Evolutionary conservation across 2,329 filamentous ascomycete genomes (phyloP).

Genomic region (Ophiostoma australiae): DNA sequence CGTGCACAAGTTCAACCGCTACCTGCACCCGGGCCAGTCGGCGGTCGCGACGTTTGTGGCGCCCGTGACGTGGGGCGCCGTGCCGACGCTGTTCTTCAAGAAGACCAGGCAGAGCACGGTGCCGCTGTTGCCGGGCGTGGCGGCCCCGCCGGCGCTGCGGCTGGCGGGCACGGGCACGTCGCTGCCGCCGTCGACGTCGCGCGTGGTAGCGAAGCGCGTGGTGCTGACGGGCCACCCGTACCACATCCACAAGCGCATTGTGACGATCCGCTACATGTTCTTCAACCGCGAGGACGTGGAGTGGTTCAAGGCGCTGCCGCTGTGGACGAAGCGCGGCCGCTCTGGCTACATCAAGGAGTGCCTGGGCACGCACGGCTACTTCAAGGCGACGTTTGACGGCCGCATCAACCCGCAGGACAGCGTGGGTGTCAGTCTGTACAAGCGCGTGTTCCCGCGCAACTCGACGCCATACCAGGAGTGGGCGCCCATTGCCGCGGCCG

Average conservation of each 20-base stretch:
- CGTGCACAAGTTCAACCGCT: slow-evolving; percentile 94
- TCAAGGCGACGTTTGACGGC: slow-evolving; percentile 96
- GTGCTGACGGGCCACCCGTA: slow-evolving; percentile 94
- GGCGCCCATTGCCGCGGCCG: slow-evolving; percentile 34
- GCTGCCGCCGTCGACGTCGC: slow-evolving; percentile 66
- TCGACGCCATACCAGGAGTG: slow-evolving; percentile 47
- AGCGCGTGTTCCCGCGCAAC: slow-evolving; percentile 74
- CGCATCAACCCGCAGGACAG: slow-evolving; percentile 95
- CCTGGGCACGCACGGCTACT: slow-evolving; percentile 96
- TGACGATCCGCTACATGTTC: slow-evolving; percentile 99
- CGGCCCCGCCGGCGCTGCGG: slow-evolving; percentile 46
- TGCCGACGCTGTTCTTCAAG: slow-evolving; percentile 81
- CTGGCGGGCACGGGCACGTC: slow-evolving; percentile 85
- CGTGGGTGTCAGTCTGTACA: slow-evolving; percentile 84
- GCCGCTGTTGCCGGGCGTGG: slow-evolving; percentile 37
- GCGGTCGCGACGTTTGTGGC: slow-evolving; percentile 86
- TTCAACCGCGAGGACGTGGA: slow-evolving; percentile 92
- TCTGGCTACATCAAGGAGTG: slow-evolving; percentile 91
- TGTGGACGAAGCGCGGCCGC: slow-evolving; percentile 88
- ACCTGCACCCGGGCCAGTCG: slow-evolving; percentile 82
- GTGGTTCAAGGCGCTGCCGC: slow-evolving; percentile 94
- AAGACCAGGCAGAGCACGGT: slow-evolving; percentile 41
- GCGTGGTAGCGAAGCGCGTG: slow-evolving; percentile 88
- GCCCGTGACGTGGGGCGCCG: slow-evolving; percentile 86
- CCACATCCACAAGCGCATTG: slow-evolving; percentile 97